Base-by-base conservation (phyloP, 257 asterid genomes). In the Coffea eugenioides region DNA sequence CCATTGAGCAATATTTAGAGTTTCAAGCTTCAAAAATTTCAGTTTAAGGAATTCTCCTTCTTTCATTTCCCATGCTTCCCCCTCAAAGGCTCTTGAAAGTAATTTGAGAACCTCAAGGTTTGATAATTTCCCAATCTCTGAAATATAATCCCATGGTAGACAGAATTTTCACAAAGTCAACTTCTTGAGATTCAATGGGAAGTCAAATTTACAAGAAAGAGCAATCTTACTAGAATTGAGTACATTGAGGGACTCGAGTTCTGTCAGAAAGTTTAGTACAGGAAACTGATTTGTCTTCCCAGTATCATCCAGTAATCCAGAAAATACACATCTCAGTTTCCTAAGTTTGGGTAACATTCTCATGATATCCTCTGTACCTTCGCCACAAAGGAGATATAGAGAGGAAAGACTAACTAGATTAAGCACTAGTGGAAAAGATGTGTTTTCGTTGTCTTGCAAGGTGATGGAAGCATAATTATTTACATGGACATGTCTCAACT, bases 401-500 rank as follows among this genome's bases (percentile, higher is more conserved):
- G 36, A 43, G 45, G 80, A 77, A 64, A 77, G 20, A n/a, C 64
- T 48, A 13, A 46, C 74, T 18, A 77, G 31, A 51, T 65, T 77
- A 39, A 39, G 41, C 0, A 27, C 11, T 13, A 41, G 4, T 2
- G 41, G 2, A 39, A 3, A 39, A 39, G 41, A 39, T 39, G 41
- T 39, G 41, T 3, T 14, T 49, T 73, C 25, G 0, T 15, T 20
- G 3, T 9, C 49, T 3, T 27, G 27, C 49, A 77, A 7, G 73
- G 21, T 48, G 48, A 77, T 48, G 34, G 15, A 21, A 65, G 80
- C 80, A 27, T 34, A 1, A n/a, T 18, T 18, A 8, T 46, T 15
- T 43, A 77, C 56, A 25, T 67, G 80, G 5, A 76, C 14, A 46
- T 66, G 80, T 65, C 59, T 69, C 73, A 77, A 65, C 65, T 51